Evolutionary conservation across 2,329 filamentous ascomycete genomes (phyloP), one percentile per base, ranked within the genome.

Genomic region (Colletotrichum sp.): DNA sequence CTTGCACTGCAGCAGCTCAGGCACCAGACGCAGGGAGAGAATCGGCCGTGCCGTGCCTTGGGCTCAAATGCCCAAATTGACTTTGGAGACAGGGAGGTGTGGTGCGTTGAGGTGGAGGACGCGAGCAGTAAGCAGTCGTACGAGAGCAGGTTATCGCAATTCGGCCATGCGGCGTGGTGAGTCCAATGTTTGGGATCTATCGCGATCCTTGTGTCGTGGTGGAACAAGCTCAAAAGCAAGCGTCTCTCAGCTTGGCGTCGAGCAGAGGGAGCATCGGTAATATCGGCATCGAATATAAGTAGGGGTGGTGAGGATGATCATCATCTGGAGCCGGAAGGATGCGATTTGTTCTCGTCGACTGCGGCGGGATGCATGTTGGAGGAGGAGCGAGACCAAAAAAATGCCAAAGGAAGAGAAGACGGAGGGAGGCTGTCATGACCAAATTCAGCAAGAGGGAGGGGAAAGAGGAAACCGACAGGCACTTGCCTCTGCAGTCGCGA

Each of bases 141-240:
- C 55, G 69, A 63, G 55, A 55, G 25, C 62, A 19, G 69, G 5
- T 16, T 55, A 59, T 72, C 61, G 29, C 19, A 19, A 71, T 66
- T 29, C 15, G 9, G 62, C 69, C 44, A 30, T 29, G 70, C 15
- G 29, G 12, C n/a, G 52, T 57, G 36, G 63, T 76, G 70, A 73
- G 30, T 65, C 74, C 74, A 76, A 74, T 76, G 74, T 76, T 74
- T 76, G 44, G 59, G 74, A 66, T 73, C 39, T 63, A 65, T 69
- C 64, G 34, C 30, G 59, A 27, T n/a, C 64, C 73, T 61, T 73
- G 49, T 65, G 57, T 36, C 22, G 64, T 8, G 34, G 39, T 72
- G 72, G 63, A 65, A 69, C 74, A 65, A 0, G 22, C 11, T 12
- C n/a, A 61, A 63, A 68, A 75, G 29, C 34, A 64, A 68, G 44